Evolutionary conservation across 2,329 filamentous ascomycete species (phyloP), one percentile per base, ranked within the genome.

Genomic region (Cladorrhinum sp.): DNA sequence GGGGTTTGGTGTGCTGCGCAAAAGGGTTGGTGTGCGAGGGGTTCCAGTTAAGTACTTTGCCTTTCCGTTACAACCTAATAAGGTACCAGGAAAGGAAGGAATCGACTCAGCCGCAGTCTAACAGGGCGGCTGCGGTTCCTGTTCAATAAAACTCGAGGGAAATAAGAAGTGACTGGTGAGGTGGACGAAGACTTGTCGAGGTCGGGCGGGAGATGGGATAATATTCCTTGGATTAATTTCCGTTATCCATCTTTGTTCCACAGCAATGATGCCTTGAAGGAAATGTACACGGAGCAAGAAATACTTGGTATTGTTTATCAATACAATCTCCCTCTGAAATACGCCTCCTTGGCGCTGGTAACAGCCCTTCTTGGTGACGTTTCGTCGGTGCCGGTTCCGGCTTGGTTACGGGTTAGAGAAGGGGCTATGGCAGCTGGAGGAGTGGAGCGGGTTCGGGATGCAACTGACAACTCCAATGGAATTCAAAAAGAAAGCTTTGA

Each of bases 281-380:
- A 30, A 30, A 30, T 30, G 10, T 10, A 30, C 10, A 30, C 26
- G 26, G 26, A 30, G 26, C 26, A 30, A 30, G 26, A 30, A 30
- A 30, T 30, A 30, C 4, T 30, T 30, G 26, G 26, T 30, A 30
- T 30, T 16, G 14, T 10, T 36, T 16, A 36, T 5, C 33, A 36
- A 46, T 46, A 30, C 24, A 12, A 23, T 36, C 33, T 16, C 33
- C 14, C 14, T 3, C 18, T 20, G 16, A 18, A 20, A 52, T 50
- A 26, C 51, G 46, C 30, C 26, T 42, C 30, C 58, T 60, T 60
- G 58, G 58, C 58, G 52, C 48, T 53, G 56, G 48, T 10, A 57
- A 57, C 24, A 54, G 33, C 51, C 52, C 36, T 20, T 46, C 42
- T 54, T 50, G 39, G 51, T 49, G 55, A 36, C 28, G 56, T 57